Conservation (phyloP, 768 basidiomycete genomes). For the Lactarius evosmus region DNA sequence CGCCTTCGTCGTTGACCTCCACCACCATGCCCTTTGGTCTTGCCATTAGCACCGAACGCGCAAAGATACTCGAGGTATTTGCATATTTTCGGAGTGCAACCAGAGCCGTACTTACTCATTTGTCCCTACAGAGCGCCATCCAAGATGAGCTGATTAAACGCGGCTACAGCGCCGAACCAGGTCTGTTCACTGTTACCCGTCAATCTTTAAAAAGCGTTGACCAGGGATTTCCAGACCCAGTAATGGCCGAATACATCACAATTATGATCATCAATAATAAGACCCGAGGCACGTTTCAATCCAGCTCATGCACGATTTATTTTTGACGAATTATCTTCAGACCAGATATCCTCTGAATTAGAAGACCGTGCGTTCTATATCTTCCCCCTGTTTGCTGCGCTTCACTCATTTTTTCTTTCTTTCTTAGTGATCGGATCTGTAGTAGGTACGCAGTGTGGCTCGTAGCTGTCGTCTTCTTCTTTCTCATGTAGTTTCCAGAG, state of each 20-base stretch:
- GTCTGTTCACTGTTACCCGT: constrained; percentile 41
- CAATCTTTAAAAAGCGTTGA: constrained; percentile 2
- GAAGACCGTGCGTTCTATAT: constrained; percentile 58
- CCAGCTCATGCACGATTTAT: neutral
- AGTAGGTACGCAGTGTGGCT: constrained; percentile 51
- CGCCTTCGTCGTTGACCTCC: constrained; percentile 21
- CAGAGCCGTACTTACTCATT: constrained; percentile 18
- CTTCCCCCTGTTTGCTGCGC: neutral
- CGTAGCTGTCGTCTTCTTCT: neutral
- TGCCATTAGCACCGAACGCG: constrained; percentile 76
- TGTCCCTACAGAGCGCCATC: constrained; percentile 58
- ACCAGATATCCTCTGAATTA: constrained; percentile 83
- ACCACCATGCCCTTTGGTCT: constrained; percentile 66
- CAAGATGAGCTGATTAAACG: constrained; percentile 76
- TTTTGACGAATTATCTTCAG: constrained; percentile 39
- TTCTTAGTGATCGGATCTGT: constrained; percentile 70
- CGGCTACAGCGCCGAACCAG: constrained; percentile 72
- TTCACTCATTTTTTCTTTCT: constrained; percentile 8
- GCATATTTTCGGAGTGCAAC: neutral
- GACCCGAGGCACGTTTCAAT: constrained; percentile 55
- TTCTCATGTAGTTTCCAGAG: constrained; percentile 47
- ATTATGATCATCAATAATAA: constrained; percentile 96
- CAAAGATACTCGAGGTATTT: constrained; percentile 63
- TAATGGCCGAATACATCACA: constrained; percentile 93
- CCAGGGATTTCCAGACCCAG: constrained; percentile 52